Base-by-base conservation (phyloP, 139 green algal genomes). In the Chlamydomonas schloesseri region DNA sequence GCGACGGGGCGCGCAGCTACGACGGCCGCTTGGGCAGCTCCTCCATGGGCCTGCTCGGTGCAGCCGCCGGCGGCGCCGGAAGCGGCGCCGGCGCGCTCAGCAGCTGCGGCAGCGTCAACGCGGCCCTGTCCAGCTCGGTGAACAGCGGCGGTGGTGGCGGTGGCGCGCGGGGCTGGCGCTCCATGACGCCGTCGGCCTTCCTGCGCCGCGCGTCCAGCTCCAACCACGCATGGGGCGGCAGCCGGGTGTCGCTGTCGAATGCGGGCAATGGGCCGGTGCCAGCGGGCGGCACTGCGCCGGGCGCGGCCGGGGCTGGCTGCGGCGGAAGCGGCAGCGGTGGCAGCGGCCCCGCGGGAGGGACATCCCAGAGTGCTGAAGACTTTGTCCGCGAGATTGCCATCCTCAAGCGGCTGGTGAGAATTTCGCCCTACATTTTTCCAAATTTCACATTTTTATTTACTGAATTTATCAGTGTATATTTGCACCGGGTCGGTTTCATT, bases 351-450 rank as follows among this genome's bases (percentile, higher is more conserved):
- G 42, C 42, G 42, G 42, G 42, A 5, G 42, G 26, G 29, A 29
- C 29, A 17, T 20, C 42, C 47, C n/a, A 81, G 64, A 50, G 75
- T 21, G 85, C 86, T 4, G 89, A 94, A 81, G 87, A 91, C 34
- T 53, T 92, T 28, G 86, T 92, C 11, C 87, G 84, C 8, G 88
- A 93, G 83, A 94, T 94, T 20, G 91, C 91, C 28, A 92, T 95
- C 53, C 81, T 95, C 78, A 95, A 95, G 81, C 91, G 92, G 53
- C 83, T 95, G 33, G 42, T 50, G 42, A 50, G 42, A 8, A 50
- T 50, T n/a, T n/a, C n/a, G n/a, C n/a, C n/a, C n/a, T n/a, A n/a
- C n/a, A 8, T 50, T 50, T 50, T 8, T 50, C 42, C 42, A 50
- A 8, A 8, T 50, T 50, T n/a, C n/a, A n/a, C n/a, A n/a, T n/a